Evolutionary conservation across 345 rosid species (phyloP).

Genomic region (Eucalyptus globulus): DNA sequence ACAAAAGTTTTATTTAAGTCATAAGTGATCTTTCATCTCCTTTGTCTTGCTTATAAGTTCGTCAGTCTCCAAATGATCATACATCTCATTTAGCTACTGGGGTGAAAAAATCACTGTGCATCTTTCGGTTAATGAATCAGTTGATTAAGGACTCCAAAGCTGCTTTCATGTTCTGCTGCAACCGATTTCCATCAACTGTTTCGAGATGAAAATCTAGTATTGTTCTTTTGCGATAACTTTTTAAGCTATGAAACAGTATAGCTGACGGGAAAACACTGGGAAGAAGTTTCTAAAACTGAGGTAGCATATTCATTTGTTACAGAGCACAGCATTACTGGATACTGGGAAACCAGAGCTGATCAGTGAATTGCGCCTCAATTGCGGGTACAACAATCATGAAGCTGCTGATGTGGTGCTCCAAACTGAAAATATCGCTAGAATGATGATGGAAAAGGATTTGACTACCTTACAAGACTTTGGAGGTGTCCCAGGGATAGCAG

Average conservation of each 20-base stretch:
- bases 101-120: not conserved
- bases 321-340: not conserved
- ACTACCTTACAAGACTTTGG: not conserved
- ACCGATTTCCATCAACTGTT: not conserved
- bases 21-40: too few species aligned
- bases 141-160: not conserved
- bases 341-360: not conserved
- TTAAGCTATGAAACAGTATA: too few species aligned
- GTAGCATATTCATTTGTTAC: not conserved
- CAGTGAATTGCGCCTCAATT: not conserved
- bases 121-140: not conserved
- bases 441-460: not conserved
- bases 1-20: not conserved
- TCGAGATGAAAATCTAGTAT: too few species aligned
- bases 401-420: not conserved
- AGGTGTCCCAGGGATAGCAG: not conserved
- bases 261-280: too few species aligned
- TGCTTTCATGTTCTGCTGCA: not conserved
- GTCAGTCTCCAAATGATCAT: not conserved
- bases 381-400: not conserved
- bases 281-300: too few species aligned
- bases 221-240: too few species aligned
- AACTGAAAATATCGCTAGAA: not conserved
- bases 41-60: not conserved
- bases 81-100: not conserved